Evolutionary conservation across 2,329 filamentous ascomycete species (phyloP), one percentile per base, ranked within the genome.

Genomic region (Diaporthe helianthi): DNA sequence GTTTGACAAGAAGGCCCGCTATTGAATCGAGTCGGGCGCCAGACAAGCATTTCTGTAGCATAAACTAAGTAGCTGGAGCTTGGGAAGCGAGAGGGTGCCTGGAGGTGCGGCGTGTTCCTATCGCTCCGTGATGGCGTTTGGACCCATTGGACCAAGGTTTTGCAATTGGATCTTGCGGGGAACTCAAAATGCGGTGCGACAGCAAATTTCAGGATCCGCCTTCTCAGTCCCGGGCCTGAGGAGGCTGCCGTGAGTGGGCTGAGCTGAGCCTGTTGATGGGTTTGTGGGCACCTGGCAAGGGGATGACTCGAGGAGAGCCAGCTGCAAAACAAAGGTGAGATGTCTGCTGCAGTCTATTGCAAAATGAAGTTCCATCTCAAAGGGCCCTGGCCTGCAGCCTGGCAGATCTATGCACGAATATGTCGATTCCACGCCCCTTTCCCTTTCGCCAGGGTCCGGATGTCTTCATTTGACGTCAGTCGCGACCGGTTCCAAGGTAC

Each of bases 271-370:
- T 60, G 54, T 22, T 19, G 38, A 13, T 44, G 36, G 54, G 41
- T 61, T 47, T n/a, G n/a, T n/a, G 33, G 69, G 51, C 38, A 55
- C 17, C 51, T 55, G n/a, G 64, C 22, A 47, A 66, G 64, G 38
- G 19, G 13, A 33, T 33, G 33, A 10, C 33, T 33, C 12, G 26
- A 46, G 10, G 36, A 36, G 33, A 31, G 19, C 36, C 31, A 33
- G 31, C 9, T 33, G 31, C 31, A 33, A 33, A n/a, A n/a, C n/a
- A n/a, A n/a, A n/a, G n/a, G n/a, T n/a, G n/a, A n/a, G 24, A 5
- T n/a, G 24, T 15, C 7, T 49, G 46, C 49, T 8, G 8, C 24
- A 51, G 24, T 3, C 15, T 3, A 51, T 31, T 24, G 9, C 33
- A 38, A 15, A 17, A 38, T 13, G 36, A 5, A 38, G 15, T 38